phyloP scores from a whole-genome alignment of 192 early-diverging fungal genomes.

The Coemansia umbellata region DNA sequence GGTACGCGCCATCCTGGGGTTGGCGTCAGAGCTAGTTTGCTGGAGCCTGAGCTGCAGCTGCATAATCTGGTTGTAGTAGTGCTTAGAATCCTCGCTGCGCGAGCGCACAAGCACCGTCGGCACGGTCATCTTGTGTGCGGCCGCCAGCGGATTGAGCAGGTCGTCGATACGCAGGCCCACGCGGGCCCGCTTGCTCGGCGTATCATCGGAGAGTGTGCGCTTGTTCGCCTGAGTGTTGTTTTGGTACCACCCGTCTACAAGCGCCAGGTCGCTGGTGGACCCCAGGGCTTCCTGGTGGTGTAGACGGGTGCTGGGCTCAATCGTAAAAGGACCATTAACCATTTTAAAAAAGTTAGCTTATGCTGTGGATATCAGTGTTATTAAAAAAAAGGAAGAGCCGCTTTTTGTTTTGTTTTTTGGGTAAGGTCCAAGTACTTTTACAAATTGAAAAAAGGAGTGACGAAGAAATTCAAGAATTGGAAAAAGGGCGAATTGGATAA shows the following conservation, averaged over 20 bases:
- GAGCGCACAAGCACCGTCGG: slow-evolving; percentile 33
- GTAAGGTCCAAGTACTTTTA: too few relatives aligned
- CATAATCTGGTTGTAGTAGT: slow-evolving; percentile 29
- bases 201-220: too few relatives aligned
- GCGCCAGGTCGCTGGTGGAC: slow-evolving; percentile 39
- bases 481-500: not conserved
- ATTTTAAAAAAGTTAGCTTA: slow-evolving; percentile 14
- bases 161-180: slow-evolving; percentile 51
- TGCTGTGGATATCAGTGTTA: too few relatives aligned
- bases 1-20: slow-evolving; percentile 30
- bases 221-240: slow-evolving; percentile 2
- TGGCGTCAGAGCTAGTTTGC: not conserved
- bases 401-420: not conserved
- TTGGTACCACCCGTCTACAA: slow-evolving; percentile 52
- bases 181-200: not conserved
- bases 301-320: slow-evolving; percentile 53
- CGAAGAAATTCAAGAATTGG: not conserved
- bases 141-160: slow-evolving; percentile 42
- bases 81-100: slow-evolving; percentile 41
- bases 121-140: slow-evolving; percentile 37
- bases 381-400: not conserved
- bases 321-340: slow-evolving; percentile 27
- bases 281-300: slow-evolving; percentile 37
- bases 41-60: slow-evolving; percentile 34
- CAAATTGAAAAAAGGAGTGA: not conserved